Conservation (phyloP, 2,329 filamentous ascomycete genomes). For the Cladosporium sp. region DNA sequence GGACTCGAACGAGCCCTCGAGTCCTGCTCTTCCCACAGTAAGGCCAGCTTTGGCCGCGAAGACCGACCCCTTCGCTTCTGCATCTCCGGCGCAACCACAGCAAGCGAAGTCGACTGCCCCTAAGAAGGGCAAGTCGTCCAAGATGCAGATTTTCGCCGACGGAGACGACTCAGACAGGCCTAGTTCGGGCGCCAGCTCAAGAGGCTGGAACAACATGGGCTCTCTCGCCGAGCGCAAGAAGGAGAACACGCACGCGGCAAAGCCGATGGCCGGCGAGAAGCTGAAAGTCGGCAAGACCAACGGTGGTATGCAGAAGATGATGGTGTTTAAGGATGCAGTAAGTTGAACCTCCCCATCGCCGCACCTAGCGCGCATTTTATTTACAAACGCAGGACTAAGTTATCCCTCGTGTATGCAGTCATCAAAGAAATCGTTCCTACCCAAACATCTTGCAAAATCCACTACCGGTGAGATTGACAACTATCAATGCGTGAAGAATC, state of each 20-base stretch:
- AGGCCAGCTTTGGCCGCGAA: conserved; percentile 81
- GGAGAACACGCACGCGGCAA: conserved; percentile 81
- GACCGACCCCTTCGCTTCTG: conserved; percentile 67
- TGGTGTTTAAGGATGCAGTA: conserved; percentile 94
- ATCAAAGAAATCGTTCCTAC: conserved; percentile 24
- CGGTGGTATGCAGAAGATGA: conserved; percentile 70
- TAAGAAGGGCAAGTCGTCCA: conserved; percentile 66
- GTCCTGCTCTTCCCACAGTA: conserved; percentile 77
- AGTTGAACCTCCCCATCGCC: conserved; percentile 44
- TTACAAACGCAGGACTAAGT: conserved; percentile 98
- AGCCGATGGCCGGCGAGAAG: conserved; percentile 88
- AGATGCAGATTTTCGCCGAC: conserved; percentile 89
- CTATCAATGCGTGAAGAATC: conserved; percentile 77
- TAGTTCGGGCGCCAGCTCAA: conserved; percentile 48
- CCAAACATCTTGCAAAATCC: conserved; percentile 24
- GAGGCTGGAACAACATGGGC: conserved; percentile 89
- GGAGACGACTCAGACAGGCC: conserved; percentile 47
- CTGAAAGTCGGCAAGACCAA: conserved; percentile 82
- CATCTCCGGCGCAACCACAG: conserved; percentile 49
- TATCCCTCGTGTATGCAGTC: conserved; percentile 51
- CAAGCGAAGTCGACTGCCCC: conserved; percentile 38
- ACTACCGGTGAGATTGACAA: conserved; percentile 33
- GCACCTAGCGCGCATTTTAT: conserved; percentile 50
- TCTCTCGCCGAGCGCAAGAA: conserved; percentile 84
- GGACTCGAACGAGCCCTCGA: conserved; percentile 61